Percentiles rank a stretch among this genome's conserved stretches.
These are phyloP conservation scores for Trichophyton rubrum DNA, from an alignment of 2,329 filamentous ascomycete genomes.

Conservation along the genomic window DNA sequence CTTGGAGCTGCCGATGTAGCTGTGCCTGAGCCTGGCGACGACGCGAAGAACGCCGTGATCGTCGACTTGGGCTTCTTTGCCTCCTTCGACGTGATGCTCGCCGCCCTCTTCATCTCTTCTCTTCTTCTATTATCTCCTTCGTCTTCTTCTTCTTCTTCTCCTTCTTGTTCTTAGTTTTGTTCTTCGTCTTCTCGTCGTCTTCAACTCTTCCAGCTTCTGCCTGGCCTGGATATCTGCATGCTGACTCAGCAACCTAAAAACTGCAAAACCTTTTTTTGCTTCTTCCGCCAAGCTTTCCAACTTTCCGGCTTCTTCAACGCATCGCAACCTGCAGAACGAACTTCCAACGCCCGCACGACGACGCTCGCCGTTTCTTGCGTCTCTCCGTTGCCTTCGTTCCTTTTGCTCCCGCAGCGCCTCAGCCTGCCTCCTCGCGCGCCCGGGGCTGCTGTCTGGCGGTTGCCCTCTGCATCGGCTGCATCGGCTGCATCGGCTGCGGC, in stretches of 20 bases:
- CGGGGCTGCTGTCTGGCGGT: too few species aligned
- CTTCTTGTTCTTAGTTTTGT: not conserved
- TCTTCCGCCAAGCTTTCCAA: too few species aligned
- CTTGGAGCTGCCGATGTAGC: not conserved
- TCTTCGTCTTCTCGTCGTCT: not conserved
- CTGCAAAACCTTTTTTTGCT: too few species aligned
- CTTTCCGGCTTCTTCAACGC: not conserved
- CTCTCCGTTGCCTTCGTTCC: not conserved
- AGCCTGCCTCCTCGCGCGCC: too few species aligned
- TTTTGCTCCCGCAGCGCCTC: not conserved
- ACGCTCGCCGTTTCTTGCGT: too few species aligned
- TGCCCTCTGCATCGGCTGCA: too few species aligned
- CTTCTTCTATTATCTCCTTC: not conserved
- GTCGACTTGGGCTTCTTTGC: constrained; percentile 61
- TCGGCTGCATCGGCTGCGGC: too few species aligned
- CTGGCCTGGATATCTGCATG: too few species aligned
- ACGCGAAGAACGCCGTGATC: constrained; percentile 80
- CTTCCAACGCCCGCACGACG: too few species aligned
- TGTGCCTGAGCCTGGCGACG: not conserved
- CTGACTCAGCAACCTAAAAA: too few species aligned
- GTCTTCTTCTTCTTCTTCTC: not conserved
- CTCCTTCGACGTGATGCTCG: not conserved
- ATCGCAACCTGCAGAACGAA: too few species aligned
- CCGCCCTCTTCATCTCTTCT: not conserved
- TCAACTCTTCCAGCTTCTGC: not conserved